phyloP scores from a whole-genome alignment of 192 early-diverging fungal species.

The Coemansia sp. region DNA sequence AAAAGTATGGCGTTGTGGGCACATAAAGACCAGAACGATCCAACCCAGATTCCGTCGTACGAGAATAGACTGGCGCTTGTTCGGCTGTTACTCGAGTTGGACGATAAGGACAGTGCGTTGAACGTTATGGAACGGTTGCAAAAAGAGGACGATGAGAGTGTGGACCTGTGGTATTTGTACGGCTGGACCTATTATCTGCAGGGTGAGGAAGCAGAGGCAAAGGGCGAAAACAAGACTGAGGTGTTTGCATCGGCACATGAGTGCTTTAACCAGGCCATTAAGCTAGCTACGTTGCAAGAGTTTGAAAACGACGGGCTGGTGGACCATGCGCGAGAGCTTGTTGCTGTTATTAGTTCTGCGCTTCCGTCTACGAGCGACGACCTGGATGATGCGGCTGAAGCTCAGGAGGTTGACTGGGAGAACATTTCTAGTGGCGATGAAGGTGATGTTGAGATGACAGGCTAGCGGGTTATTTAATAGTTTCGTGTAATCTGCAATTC shows the following conservation, averaged over 20 bases:
- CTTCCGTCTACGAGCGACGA: slow-evolving; percentile 12
- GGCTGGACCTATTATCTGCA: slow-evolving; percentile 89
- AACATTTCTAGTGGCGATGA: slow-evolving; percentile 48
- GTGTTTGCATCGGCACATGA: slow-evolving; percentile 35
- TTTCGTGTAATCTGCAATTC: no score
- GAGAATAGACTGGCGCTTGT: slow-evolving; percentile 79
- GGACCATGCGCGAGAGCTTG: slow-evolving; percentile 69
- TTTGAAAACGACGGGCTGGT: slow-evolving; percentile 70
- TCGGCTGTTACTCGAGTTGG: slow-evolving; percentile 86
- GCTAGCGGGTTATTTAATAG: no score
- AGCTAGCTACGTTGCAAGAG: slow-evolving; percentile 62
- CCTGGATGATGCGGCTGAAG: slow-evolving; percentile 24
- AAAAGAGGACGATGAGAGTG: slow-evolving; percentile 89
- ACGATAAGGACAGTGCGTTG: slow-evolving; percentile 74
- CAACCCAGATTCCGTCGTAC: slow-evolving; percentile 66
- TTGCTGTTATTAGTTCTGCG: slow-evolving; percentile 61
- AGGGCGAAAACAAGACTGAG: slow-evolving; percentile 24
- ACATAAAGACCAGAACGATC: slow-evolving; percentile 54
- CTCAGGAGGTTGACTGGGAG: slow-evolving; percentile 60
- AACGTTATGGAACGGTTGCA: slow-evolving; percentile 74
- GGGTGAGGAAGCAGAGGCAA: slow-evolving; percentile 70
- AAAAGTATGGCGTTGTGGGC: slow-evolving; percentile 73
- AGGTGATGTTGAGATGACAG: slow-evolving; percentile 46
- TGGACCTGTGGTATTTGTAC: slow-evolving; percentile 94
- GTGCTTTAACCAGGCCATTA: slow-evolving; percentile 45